Evolutionary conservation across 805 yeast genomes (phyloP), one percentile per base, ranked within the genome.

Genomic region (Sugiyamaella mastotermitis): DNA sequence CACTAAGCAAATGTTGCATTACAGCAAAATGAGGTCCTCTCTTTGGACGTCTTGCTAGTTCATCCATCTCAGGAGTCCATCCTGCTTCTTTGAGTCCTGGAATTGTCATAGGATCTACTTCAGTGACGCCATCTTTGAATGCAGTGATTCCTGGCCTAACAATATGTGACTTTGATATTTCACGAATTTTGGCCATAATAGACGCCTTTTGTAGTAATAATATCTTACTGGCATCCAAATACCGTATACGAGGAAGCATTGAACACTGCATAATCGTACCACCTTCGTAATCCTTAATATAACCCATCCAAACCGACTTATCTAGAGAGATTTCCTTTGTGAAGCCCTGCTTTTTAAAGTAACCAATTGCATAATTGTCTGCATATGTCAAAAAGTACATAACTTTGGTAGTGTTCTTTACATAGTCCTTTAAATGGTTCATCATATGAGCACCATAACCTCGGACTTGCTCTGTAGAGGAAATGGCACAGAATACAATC

Each of bases 31-130:
- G 97, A 7, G 97, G 95, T 2, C 94, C 85, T 40, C 96, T 69
- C 58, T 87, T 86, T 2, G 98, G 97, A 55, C 86, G 76, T 53
- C 94, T 90, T 0, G 97, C 97, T 42, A 92, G 65, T 50, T 86
- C 90, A 59, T 92, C 99, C 95, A 92, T 88, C 59, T 90, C 98
- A 25, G 90, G 92, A 22, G 94, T 84, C 98, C 98, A 92, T 0
- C 98, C 98, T 3, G 94, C 83, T 57, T 88, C 97, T 48, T 74
- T 71, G 35, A 92, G 68, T 0, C 98, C 98, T 0, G 98, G 97
- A 15, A 92, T 86, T 11, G 68, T 66, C 66, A 79, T 66, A 4
- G 97, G 95, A 52, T 86, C 87, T n/a, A 84, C 37, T 46, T 18
- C 56, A 35, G 43, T 46, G 13, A 44, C 43, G 5, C 43, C 51